Base-by-base conservation (phyloP, 2,329 filamentous ascomycete species). In the Nannizziopsis barbatae region DNA sequence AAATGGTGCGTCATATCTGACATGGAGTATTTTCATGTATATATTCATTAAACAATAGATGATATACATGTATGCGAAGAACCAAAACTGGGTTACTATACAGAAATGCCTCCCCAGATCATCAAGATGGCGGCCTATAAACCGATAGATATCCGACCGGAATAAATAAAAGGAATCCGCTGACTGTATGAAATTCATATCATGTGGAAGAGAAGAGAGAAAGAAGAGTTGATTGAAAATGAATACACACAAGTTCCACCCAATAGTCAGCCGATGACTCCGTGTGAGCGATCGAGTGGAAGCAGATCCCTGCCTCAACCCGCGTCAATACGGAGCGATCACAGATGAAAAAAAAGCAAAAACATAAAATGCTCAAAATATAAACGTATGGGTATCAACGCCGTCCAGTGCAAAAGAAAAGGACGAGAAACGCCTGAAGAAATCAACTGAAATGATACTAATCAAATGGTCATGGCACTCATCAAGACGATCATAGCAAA, bases 301-400 rank as follows among this genome's bases (percentile, higher is more conserved):
- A 36, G 15, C 15, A 36, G 22, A 27, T 27, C 22, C 22, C 22
- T 27, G 22, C 22, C 22, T 27, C 22, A 27, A 27, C 22, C 22
- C 22, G 22, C 22, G 22, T 27, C 22, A 41, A n/a, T 12, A 45
- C 5, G 17, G 12, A 14, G 17, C 15, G 20, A 18, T 11, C 4
- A 12, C 5, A 37, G 18, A 17, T n/a, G 17, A 35, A 32, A 41
- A 36, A 40, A 35, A 11, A 8, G 17, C 9, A 15, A 5, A 12
- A 33, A 27, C 6, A 47, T 7, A 14, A 22, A 36, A 47, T 47
- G 45, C 45, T 47, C 36, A 42, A 32, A 22, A 42, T n/a, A n/a
- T n/a, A 17, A 49, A 49, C 40, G n/a, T 10, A 48, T 52, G 50
- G 50, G 50, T 52, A 52, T 52, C 50, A 52, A 52, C 47, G 47